A percentile compares a stretch with the other conserved stretches of the same genome.
These are phyloP conservation scores for Trichoderma gamsii DNA, from an alignment of 495 filamentous ascomycete species.

Conservation along the genomic window DNA sequence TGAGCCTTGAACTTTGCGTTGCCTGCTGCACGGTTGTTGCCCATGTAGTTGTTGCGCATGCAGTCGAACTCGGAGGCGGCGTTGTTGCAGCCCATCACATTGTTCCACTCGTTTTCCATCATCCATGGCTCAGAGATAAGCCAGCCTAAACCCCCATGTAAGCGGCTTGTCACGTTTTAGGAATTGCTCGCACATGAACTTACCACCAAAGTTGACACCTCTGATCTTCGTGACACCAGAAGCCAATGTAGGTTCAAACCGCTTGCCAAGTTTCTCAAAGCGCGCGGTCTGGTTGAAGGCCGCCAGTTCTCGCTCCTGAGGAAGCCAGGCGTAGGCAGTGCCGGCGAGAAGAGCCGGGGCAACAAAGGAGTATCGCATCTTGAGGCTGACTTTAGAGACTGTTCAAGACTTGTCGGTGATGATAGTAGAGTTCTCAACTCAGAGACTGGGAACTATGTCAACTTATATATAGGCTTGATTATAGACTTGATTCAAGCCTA, in stretches of 20 bases:
- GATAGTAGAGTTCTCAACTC: not conserved
- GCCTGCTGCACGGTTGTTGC: slow-evolving; percentile 45
- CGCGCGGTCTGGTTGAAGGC: slow-evolving; percentile 24
- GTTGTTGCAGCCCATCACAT: slow-evolving; percentile 44
- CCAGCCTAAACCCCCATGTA: slow-evolving; percentile 19
- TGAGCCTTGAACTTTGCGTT: slow-evolving; percentile 47
- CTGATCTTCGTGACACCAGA: slow-evolving; percentile 25
- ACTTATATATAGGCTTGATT: slow-evolving; percentile 3
- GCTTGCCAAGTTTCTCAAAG: slow-evolving; percentile 24
- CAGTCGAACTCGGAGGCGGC: slow-evolving; percentile 51
- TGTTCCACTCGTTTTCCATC: slow-evolving; percentile 37
- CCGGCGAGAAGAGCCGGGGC: slow-evolving; percentile 21
- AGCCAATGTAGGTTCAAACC: slow-evolving; percentile 21
- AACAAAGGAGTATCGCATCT: slow-evolving; percentile 22
- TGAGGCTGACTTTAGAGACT: not conserved
- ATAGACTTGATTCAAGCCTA: not conserved
- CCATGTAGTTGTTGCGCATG: slow-evolving; percentile 29
- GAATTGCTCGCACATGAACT: not conserved
- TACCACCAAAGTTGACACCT: slow-evolving; percentile 27
- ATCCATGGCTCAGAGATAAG: slow-evolving; percentile 55
- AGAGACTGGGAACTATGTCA: not conserved
- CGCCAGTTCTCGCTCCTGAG: slow-evolving; percentile 23
- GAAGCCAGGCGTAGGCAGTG: slow-evolving; percentile 22
- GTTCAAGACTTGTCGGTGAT: not conserved
- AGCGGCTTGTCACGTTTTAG: not conserved